Conservation (phyloP, 2,329 filamentous ascomycete species). For the Xylariaceae sp. region DNA sequence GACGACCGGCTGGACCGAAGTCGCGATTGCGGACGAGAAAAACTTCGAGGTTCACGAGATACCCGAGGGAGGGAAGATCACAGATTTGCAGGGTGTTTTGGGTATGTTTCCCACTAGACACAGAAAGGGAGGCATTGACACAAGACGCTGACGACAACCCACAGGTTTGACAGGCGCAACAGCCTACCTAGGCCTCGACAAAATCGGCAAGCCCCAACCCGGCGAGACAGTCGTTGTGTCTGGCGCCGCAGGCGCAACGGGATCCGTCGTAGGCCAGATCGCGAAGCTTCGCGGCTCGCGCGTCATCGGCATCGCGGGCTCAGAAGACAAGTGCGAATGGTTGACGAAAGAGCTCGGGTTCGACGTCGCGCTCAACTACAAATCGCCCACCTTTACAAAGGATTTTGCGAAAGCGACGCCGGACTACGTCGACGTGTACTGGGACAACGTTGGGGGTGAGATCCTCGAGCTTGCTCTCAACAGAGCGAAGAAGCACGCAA, state of each 20-base stretch:
- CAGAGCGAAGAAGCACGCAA: conserved; percentile 57
- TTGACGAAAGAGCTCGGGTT: conserved; percentile 54
- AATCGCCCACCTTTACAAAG: conserved; percentile 47
- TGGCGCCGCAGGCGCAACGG: conserved; percentile 74
- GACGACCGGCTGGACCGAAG: conserved; percentile 62
- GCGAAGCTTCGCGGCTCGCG: conserved; percentile 65
- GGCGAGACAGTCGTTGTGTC: conserved; percentile 75
- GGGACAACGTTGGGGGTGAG: conserved; percentile 67
- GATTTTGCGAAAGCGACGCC: conserved; percentile 51
- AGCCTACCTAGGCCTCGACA: conserved; percentile 70
- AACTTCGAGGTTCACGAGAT: conserved; percentile 40
- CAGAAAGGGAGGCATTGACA: background rate
- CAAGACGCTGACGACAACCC: conserved; percentile 3
- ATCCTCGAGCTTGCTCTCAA: conserved; percentile 63
- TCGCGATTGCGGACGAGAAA: conserved; percentile 55
- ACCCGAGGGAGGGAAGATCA: conserved; percentile 40
- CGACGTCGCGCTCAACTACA: conserved; percentile 59
- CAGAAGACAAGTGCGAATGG: conserved; percentile 61
- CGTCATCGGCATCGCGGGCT: conserved; percentile 64
- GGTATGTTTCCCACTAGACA: conserved; percentile 30
- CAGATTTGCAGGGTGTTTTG: conserved; percentile 59
- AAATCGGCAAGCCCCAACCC: conserved; percentile 62
- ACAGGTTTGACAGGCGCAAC: conserved; percentile 63
- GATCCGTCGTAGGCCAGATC: conserved; percentile 72
- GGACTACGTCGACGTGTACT: conserved; percentile 56